Evolutionary conservation across 495 filamentous ascomycete genomes (phyloP).

Genomic region (Pseudotulostoma volvatum): DNA sequence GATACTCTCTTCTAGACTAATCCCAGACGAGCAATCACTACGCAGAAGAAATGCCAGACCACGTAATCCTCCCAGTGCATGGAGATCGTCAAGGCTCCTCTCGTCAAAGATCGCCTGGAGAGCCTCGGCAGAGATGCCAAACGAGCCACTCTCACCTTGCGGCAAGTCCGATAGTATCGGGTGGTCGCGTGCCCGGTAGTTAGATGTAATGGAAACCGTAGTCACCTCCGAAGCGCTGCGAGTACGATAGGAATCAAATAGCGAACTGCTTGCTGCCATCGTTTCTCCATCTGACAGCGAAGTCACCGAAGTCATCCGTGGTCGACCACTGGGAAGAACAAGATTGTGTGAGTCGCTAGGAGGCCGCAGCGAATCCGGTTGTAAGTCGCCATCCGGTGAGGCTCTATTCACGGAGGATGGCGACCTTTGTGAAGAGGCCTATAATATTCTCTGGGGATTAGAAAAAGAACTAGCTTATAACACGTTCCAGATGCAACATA

Average conservation of each 20-base stretch:
- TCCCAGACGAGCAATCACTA: constrained; percentile 30
- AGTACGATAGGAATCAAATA: neutral
- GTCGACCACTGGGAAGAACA: neutral
- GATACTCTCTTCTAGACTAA: constrained; percentile 33
- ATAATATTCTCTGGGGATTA: no score
- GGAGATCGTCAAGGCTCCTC: constrained; percentile 38
- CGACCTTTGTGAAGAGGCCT: no score
- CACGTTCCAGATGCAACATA: neutral
- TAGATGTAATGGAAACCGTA: neutral
- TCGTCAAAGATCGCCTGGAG: constrained; percentile 41
- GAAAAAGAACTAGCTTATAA: no score
- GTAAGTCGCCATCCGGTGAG: constrained; percentile 1
- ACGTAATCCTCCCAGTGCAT: constrained; percentile 33
- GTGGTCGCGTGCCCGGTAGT: neutral
- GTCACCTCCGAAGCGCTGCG: constrained; percentile 1
- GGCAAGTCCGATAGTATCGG: neutral
- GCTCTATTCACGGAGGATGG: neutral
- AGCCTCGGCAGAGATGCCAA: constrained; percentile 36
- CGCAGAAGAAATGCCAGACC: constrained; percentile 41
- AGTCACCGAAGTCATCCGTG: constrained; percentile 1
- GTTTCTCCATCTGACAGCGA: constrained; percentile 1
- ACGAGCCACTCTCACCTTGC: constrained; percentile 34
- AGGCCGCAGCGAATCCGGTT: neutral
- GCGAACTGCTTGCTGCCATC: constrained; percentile 1
- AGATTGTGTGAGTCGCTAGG: neutral